Base-by-base conservation (phyloP, 441 rosid genomes). In the Capsella rubella region DNA sequence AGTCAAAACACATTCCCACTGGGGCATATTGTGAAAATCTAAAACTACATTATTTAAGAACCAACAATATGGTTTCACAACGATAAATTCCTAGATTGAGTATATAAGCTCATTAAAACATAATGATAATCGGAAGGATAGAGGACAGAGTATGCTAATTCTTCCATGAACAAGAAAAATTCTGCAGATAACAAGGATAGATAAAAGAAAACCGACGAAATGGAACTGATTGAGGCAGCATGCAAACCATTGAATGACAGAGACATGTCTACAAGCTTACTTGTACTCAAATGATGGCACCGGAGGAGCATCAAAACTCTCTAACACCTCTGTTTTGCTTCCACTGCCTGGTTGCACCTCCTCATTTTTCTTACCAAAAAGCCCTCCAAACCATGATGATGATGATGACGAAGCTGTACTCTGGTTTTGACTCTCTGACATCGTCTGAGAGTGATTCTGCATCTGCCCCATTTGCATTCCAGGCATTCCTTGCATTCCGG, bases 371-470 rank as follows among this genome's bases (percentile, higher is more conserved):
- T 85, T 79, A 55, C 85, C 84, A 2, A 89, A 85, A 18, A 73
- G 64, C 14, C 89, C 87, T 47, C 86, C 93, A 5, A 89, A 54
- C 89, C 88, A 86, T 4, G 88, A 80, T 15, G 84, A 77, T 15
- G 84, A 56, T 5, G 82, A 55, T 3, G 82, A 15, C 0, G 82
- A 68, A 15, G 71, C 35, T 8, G 78, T 25, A 18, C 14, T 74
- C 52, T 77, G 74, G 39, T 67, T 71, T 54, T 52, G 63, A 53
- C 75, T 64, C 59, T 83, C 82, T 3, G 63, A 25, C 32, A 74
- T 53, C 56, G n/a, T 55, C 7, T 78, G 79, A 16, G 72, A 75
- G 67, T 83, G 92, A 53, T 66, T 80, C 6, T 78, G 84, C 75
- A 77, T 43, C 61, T 85, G 85, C 14, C 69, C 51, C 73, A 43